phyloP scores from a whole-genome alignment of 2,329 filamentous ascomycete species.

The Penicillium sp. region DNA sequence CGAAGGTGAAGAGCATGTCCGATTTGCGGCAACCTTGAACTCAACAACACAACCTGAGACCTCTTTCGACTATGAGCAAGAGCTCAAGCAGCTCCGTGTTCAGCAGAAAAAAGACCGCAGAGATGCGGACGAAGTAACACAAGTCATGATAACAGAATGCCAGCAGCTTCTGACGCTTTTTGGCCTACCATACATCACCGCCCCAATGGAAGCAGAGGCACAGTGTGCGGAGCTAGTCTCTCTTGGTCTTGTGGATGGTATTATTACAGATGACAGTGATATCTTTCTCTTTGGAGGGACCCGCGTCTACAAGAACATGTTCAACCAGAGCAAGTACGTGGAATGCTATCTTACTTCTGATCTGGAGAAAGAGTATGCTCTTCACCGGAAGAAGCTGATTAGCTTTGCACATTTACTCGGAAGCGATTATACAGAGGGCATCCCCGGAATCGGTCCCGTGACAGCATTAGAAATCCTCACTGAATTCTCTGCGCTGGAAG shows the following conservation, averaged over 20 bases:
- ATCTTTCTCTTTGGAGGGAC: slow-evolving; percentile 97
- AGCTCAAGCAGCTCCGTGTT: slow-evolving; percentile 82
- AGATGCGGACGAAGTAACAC: slow-evolving; percentile 95
- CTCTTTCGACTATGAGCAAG: slow-evolving; percentile 79
- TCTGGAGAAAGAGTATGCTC: slow-evolving; percentile 84
- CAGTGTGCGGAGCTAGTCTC: slow-evolving; percentile 91
- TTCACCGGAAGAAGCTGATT: slow-evolving; percentile 86
- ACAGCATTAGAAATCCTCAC: slow-evolving; percentile 93
- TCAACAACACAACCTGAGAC: slow-evolving; percentile 72
- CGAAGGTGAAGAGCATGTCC: slow-evolving; percentile 91
- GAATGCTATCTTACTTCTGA: slow-evolving; percentile 90
- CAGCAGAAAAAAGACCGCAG: slow-evolving; percentile 96
- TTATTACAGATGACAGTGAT: slow-evolving; percentile 96
- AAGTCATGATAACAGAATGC: slow-evolving; percentile 94
- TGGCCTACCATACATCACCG: slow-evolving; percentile 93
- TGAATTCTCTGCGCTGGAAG: slow-evolving; percentile 76
- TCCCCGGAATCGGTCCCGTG: slow-evolving; percentile 89
- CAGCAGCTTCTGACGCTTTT: slow-evolving; percentile 89
- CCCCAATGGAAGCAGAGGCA: slow-evolving; percentile 98
- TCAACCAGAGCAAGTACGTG: slow-evolving; percentile 96
- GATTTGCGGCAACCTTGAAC: slow-evolving; percentile 88
- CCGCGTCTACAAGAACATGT: slow-evolving; percentile 99
- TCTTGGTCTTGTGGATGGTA: slow-evolving; percentile 90
- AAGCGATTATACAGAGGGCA: slow-evolving; percentile 91
- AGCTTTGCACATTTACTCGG: slow-evolving; percentile 88